Evolutionary conservation across 768 basidiomycete genomes (phyloP).

Genomic region (Tubosaeta brunneosetosa): DNA sequence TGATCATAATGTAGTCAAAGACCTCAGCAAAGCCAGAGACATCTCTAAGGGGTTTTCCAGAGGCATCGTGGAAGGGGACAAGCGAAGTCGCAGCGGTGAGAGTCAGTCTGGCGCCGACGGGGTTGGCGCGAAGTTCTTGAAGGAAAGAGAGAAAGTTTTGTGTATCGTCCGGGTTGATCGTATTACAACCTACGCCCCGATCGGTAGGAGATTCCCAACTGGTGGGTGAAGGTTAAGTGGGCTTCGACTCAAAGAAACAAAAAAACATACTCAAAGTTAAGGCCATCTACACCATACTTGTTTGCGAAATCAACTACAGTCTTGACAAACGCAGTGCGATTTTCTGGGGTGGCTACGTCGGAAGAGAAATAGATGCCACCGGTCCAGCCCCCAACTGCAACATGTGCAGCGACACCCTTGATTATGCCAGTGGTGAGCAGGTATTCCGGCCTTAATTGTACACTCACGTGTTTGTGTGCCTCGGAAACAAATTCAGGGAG

Average conservation of each 20-base stretch:
- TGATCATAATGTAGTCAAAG: slow-evolving; percentile 60
- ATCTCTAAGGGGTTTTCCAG: slow-evolving; percentile 58
- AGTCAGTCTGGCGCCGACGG: slow-evolving; percentile 46
- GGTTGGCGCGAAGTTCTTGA: slow-evolving; percentile 53
- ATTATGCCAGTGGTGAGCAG: neutral
- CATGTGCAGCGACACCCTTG: slow-evolving; percentile 51
- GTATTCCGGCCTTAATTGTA: neutral
- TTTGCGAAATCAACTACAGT: slow-evolving; percentile 46
- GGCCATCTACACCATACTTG: slow-evolving; percentile 52
- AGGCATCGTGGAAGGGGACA: slow-evolving; percentile 57
- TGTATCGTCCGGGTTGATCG: slow-evolving; percentile 51
- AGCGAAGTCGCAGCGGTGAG: slow-evolving; percentile 68
- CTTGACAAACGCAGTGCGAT: slow-evolving; percentile 62
- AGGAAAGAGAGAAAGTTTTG: slow-evolving; percentile 78
- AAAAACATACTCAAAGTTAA: slow-evolving; percentile 35
- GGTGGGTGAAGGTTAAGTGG: slow-evolving; percentile 10
- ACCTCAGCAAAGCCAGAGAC: slow-evolving; percentile 68
- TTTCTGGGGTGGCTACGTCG: slow-evolving; percentile 49
- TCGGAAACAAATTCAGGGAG: slow-evolving; percentile 54
- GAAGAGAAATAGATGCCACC: slow-evolving; percentile 63
- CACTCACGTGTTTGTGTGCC: slow-evolving; percentile 35
- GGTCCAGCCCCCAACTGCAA: slow-evolving; percentile 72
- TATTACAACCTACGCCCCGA: slow-evolving; percentile 69
- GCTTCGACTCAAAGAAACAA: neutral
- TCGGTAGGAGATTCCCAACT: slow-evolving; percentile 86